Evolutionary conservation across 306 rosid species (phyloP).

Genomic region (Ziziphus jujuba): DNA sequence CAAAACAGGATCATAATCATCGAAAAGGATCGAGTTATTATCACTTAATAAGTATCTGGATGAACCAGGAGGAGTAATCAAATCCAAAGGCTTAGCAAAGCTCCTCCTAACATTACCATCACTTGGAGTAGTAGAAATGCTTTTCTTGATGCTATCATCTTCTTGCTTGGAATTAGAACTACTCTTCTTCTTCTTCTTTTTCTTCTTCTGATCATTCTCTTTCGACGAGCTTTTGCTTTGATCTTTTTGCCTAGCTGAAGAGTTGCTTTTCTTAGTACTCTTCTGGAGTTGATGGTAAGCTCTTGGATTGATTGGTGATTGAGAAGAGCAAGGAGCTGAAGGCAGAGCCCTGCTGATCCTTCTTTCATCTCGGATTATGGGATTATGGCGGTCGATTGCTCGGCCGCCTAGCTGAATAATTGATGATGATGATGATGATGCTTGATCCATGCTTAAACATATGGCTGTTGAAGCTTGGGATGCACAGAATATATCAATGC

Average conservation of each 20-base stretch:
- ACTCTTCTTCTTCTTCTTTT: constrained; percentile 30
- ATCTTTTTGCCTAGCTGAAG: constrained; percentile 7
- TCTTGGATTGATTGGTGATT: constrained; percentile 42
- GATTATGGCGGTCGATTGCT: constrained; percentile 91
- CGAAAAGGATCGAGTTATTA: constrained; percentile 24
- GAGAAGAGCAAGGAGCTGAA: constrained; percentile 40
- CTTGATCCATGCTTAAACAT: constrained; percentile 76
- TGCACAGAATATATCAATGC: constrained; percentile 66
- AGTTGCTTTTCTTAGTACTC: constrained; percentile 28
- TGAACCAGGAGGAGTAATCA: constrained; percentile 60
- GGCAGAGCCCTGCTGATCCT: constrained; percentile 20
- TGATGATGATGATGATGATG: constrained; percentile 62
- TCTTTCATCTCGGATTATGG: constrained; percentile 68
- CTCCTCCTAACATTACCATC: constrained; percentile 35
- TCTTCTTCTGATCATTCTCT: constrained; percentile 35
- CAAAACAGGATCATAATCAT: constrained; percentile 37
- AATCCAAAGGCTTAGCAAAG: constrained; percentile 37
- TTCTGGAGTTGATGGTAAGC: constrained; percentile 38
- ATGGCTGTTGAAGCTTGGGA: constrained; percentile 89
- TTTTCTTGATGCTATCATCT: constrained; percentile 12
- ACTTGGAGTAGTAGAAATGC: constrained; percentile 23
- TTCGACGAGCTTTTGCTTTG: constrained; percentile 41
- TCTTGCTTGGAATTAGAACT: background rate
- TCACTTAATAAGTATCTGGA: constrained; percentile 69
- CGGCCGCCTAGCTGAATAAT: constrained; percentile 66